Conservation (phyloP, 176 grass and related monocot species). For the Sorghum bicolor region DNA sequence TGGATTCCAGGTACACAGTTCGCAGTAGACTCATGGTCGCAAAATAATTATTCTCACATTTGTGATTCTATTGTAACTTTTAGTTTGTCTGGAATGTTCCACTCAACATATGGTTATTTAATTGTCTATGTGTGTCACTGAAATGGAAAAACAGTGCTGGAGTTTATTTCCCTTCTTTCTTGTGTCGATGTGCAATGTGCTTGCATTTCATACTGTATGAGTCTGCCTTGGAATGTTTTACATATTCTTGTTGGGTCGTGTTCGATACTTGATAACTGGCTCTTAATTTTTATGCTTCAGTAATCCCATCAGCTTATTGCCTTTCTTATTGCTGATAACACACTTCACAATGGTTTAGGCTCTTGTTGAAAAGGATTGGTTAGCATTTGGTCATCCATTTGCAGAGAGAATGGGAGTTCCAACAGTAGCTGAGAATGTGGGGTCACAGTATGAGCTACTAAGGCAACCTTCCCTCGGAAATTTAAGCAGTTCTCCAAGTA, state of each 20-base stretch:
- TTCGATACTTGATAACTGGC: background rate
- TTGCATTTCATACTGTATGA: slow-evolving; percentile 6
- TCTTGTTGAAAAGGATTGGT: slow-evolving; percentile 97
- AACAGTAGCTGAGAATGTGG: slow-evolving; percentile 62
- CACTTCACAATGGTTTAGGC: slow-evolving; percentile 50
- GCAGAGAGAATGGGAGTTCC: slow-evolving; percentile 93
- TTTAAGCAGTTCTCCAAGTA: slow-evolving; percentile 66
- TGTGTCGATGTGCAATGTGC: background rate
- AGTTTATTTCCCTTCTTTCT: background rate
- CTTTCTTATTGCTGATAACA: slow-evolving; percentile 14
- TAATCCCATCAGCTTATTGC: background rate
- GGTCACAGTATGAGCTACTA: slow-evolving; percentile 57
- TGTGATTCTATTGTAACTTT: slow-evolving; percentile 4
- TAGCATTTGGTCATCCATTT: slow-evolving; percentile 97
- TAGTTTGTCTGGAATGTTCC: slow-evolving; percentile 5
- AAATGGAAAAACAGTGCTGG: background rate
- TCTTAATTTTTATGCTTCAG: slow-evolving; percentile 18
- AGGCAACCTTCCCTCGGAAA: slow-evolving; percentile 82
- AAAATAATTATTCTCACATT: background rate
- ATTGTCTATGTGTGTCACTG: background rate
- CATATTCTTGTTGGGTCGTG: background rate
- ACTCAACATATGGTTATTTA: background rate
- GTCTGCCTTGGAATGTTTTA: background rate
- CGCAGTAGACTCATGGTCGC: background rate
- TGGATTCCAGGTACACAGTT: slow-evolving; percentile 84